phyloP scores from a whole-genome alignment of 129 eudicot species.

The Pulicaria dysenterica region DNA sequence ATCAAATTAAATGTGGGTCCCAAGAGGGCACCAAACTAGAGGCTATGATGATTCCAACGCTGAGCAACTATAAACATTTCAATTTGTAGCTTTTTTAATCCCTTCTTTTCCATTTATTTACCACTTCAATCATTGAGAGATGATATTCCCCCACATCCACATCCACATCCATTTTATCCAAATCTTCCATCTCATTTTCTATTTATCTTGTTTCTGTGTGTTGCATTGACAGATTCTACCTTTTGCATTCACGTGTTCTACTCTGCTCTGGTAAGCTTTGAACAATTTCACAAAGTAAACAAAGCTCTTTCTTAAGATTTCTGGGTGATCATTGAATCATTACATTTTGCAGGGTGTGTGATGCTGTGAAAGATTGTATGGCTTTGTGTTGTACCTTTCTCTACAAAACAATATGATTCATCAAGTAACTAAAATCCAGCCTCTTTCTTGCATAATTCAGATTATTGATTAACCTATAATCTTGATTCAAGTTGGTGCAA shows the following conservation, averaged over 20 bases:
- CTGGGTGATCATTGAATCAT: slow-evolving; percentile 2
- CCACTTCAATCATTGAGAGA: slow-evolving; percentile 10
- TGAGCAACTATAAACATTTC: slow-evolving; percentile 13
- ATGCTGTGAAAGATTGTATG: slow-evolving; percentile 24
- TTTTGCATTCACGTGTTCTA: slow-evolving; percentile 20
- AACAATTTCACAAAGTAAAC: slow-evolving; percentile 3
- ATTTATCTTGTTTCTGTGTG: slow-evolving; percentile 13
- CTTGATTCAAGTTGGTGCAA: slow-evolving; percentile 7
- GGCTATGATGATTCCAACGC: slow-evolving; percentile 25
- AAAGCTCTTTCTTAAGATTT: background rate
- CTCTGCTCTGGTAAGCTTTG: slow-evolving; percentile 16
- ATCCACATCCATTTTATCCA: slow-evolving; percentile 26
- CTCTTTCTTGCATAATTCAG: background rate
- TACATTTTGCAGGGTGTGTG: slow-evolving; percentile 21
- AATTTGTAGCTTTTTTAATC: background rate
- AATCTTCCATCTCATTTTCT: slow-evolving; percentile 20
- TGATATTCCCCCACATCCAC: slow-evolving; percentile 1
- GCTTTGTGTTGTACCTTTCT: slow-evolving; percentile 1
- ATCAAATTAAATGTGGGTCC: slow-evolving; percentile 15
- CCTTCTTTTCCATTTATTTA: slow-evolving; percentile 20
- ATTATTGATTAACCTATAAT: background rate
- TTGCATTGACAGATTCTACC: slow-evolving; percentile 19
- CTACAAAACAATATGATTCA: slow-evolving; percentile 19
- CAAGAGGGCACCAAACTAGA: slow-evolving; percentile 9
- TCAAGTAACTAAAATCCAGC: slow-evolving; percentile 33